phyloP scores from a whole-genome alignment of 352 stramenopile genomes.

The Globisporangium sylvaticum region DNA sequence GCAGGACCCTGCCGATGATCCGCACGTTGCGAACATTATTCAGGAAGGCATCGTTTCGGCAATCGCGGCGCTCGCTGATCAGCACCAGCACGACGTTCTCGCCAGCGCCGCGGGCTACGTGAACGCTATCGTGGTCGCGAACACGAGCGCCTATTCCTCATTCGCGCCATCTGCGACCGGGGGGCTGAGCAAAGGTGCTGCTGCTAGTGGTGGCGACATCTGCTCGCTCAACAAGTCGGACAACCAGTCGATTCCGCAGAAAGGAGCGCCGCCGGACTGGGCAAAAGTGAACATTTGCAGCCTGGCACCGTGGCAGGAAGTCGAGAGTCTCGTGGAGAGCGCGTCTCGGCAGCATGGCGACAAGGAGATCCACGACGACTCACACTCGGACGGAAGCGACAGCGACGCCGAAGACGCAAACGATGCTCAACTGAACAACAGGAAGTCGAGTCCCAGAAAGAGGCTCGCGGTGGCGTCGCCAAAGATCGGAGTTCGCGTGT shows the following conservation, averaged over 20 bases:
- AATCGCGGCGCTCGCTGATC: constrained; percentile 55
- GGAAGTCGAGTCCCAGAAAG: constrained; percentile 11
- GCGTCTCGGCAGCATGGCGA: constrained; percentile 12
- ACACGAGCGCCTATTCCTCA: not conserved
- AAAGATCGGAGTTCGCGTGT: constrained; percentile 14
- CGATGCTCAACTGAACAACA: not conserved
- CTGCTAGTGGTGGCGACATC: constrained; percentile 19
- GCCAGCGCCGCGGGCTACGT: constrained; percentile 28
- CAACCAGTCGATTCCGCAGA: constrained; percentile 37
- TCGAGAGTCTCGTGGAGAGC: constrained; percentile 22
- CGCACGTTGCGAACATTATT: constrained; percentile 54
- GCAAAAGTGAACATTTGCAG: constrained; percentile 47
- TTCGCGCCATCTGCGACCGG: not conserved
- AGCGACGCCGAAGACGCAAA: constrained; percentile 20
- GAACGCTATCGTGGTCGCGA: constrained; percentile 10
- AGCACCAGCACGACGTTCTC: constrained; percentile 54
- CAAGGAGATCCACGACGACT: constrained; percentile 25
- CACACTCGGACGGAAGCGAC: constrained; percentile 39
- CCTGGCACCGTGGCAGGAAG: constrained; percentile 43
- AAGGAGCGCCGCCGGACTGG: constrained; percentile 54
- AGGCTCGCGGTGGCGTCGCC: constrained; percentile 4
- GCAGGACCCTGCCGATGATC: constrained; percentile 35
- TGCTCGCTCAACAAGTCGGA: constrained; percentile 18
- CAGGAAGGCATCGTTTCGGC: constrained; percentile 67
- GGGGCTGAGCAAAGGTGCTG: constrained; percentile 7